Evolutionary conservation across 768 basidiomycete genomes (phyloP), one percentile per base, ranked within the genome.

Genomic region (Amanita exitialis): DNA sequence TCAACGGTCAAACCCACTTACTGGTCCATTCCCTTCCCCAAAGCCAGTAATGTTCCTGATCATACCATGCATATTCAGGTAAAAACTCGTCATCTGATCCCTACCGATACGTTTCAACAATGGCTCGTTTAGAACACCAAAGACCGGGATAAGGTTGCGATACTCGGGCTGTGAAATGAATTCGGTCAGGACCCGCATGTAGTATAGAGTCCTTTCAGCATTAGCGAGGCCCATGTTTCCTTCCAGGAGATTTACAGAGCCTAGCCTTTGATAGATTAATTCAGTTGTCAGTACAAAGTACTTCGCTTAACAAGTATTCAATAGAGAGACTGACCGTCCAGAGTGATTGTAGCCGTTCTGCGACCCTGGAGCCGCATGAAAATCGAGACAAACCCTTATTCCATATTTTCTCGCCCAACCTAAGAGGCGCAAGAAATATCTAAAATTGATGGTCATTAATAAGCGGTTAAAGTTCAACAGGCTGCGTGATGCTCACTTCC

Each of bases 371-470:
- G 83, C 71, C 3, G 86, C 75, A 62, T 90, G 87, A 30, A 90
- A 65, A 67, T 94, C 92, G 10, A 94, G 69, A 59, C 79, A 79
- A 49, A 94, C 79, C 25, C 91, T 76, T n/a, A 94, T 57, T 1
- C 91, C 91, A 62, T 94, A 94, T 66, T 96, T 94, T 45, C 91
- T 74, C 12, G 82, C 83, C 92, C 92, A 96, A 2, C 71, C 74
- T 35, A 94, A 68, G 21, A 85, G 75, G 38, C 80, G 80, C 16
- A 90, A 67, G 65, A 89, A 79, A 66, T 90, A 90, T 51, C 78
- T 81, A 56, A 34, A 12, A 9, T 35, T 32, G n/a, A 45, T 0
- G 5, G 39, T 4, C 10, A 30, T 30, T 30, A 30, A 30, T 34
- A 25, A 39, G 48, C 18, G 12, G 15, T 15, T 38, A 2, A 20